phyloP scores from a whole-genome alignment of 2,329 filamentous ascomycete genomes.

The Akanthomyces dipterigenus region DNA sequence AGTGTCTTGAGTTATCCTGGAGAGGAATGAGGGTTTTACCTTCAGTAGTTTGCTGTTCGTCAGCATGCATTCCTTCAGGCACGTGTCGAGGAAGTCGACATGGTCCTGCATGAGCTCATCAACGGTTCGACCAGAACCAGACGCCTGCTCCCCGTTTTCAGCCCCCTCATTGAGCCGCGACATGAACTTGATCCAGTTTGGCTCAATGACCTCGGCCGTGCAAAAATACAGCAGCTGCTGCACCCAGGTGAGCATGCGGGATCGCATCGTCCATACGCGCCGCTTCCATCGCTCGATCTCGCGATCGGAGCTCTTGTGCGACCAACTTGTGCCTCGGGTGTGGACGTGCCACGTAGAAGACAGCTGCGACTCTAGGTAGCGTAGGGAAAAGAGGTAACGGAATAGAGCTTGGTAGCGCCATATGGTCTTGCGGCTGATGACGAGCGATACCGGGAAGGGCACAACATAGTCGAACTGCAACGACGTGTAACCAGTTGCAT shows the following conservation, averaged over 20 bases:
- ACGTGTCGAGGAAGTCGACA: conserved; percentile 95
- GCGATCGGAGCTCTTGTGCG: conserved; percentile 65
- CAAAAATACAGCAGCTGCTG: conserved; percentile 97
- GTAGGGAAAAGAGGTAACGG: conserved; percentile 82
- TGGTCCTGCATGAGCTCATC: conserved; percentile 99
- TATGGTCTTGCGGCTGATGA: conserved; percentile 94
- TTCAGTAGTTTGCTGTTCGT: conserved; percentile 92
- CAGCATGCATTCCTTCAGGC: conserved; percentile 97
- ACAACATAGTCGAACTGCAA: conserved; percentile 91
- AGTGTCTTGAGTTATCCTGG: neutral
- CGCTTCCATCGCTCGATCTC: conserved; percentile 88
- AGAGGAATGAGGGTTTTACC: conserved; percentile 42
- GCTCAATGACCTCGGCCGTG: conserved; percentile 94
- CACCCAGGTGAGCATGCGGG: conserved; percentile 93
- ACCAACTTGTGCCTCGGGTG: conserved; percentile 74
- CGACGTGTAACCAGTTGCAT: conserved; percentile 84
- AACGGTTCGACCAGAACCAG: conserved; percentile 60
- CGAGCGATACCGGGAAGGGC: conserved; percentile 89
- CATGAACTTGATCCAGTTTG: conserved; percentile 94
- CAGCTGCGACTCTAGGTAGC: conserved; percentile 81
- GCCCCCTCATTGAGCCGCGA: conserved; percentile 58
- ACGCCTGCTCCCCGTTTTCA: conserved; percentile 20
- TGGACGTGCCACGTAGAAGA: conserved; percentile 88
- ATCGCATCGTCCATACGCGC: conserved; percentile 81
- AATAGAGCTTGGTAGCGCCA: conserved; percentile 95